These are phyloP conservation scores for Pythium aquatile DNA, from an alignment of 352 stramenopile species.

Conservation along the genomic window DNA sequence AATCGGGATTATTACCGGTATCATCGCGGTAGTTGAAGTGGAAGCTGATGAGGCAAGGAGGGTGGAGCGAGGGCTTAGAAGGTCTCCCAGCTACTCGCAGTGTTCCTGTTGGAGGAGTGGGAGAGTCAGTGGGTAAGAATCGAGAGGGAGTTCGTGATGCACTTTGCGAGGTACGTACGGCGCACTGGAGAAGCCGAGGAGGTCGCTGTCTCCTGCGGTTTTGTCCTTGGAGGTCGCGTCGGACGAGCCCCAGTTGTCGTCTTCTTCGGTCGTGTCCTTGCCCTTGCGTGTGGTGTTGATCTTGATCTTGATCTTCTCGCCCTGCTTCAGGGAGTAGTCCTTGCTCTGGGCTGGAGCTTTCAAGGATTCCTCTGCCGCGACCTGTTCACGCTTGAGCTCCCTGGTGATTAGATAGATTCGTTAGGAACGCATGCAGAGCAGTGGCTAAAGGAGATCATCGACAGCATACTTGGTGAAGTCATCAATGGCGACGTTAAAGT, in stretches of 20 bases:
- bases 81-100: conserved; percentile 52
- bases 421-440: too few species aligned
- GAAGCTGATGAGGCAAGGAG: too few species aligned
- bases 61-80: conserved; percentile 35
- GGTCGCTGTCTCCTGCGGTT: conserved; percentile 31
- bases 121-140: too few species aligned
- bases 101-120: neutral
- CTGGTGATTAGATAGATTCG: conserved; percentile 16
- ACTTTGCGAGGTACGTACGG: conserved; percentile 9
- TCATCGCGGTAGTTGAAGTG: conserved; percentile 13
- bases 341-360: conserved; percentile 43
- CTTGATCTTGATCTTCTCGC: conserved; percentile 91
- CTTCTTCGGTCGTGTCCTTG: conserved; percentile 41
- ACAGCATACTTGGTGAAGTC: conserved; percentile 72
- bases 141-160: too few species aligned
- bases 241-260: conserved; percentile 31
- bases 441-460: neutral
- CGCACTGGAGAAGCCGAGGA: conserved; percentile 38
- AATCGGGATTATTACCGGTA: conserved; percentile 16
- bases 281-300: conserved; percentile 61
- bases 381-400: conserved; percentile 58
- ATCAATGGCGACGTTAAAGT: conserved; percentile 93
- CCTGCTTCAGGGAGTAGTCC: conserved; percentile 92
- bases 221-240: conserved; percentile 26
- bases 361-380: conserved; percentile 34